These are phyloP conservation scores for Ulmus americana DNA, from an alignment of 331 rosid species.

Conservation along the genomic window DNA sequence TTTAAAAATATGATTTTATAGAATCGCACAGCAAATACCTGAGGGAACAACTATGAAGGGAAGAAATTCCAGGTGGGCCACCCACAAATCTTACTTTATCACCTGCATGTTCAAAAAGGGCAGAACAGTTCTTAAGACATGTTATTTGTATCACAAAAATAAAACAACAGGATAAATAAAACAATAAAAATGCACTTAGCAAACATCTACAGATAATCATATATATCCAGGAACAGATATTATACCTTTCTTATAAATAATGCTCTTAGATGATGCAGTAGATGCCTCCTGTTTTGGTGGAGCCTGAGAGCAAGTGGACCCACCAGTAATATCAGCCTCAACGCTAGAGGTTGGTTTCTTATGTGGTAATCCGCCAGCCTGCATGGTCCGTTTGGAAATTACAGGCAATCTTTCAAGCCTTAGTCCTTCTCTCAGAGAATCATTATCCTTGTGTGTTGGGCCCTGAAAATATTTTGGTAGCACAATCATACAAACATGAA, in stretches of 20 bases:
- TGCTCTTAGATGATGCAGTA: constrained; percentile 64
- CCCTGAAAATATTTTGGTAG: constrained; percentile 45
- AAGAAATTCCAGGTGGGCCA: constrained; percentile 33
- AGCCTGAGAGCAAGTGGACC: constrained; percentile 72
- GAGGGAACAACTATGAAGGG: constrained; percentile 39
- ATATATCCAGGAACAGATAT: constrained; percentile 12
- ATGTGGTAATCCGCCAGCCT: constrained; percentile 40
- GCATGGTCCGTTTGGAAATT: constrained; percentile 52
- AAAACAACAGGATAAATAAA: neutral
- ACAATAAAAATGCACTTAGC: neutral
- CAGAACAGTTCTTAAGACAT: neutral
- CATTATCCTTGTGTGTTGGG: constrained; percentile 48
- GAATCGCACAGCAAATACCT: constrained; percentile 38
- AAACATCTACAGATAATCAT: neutral
- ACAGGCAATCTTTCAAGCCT: constrained; percentile 51
- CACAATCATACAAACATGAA: neutral
- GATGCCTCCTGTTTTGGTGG: constrained; percentile 71
- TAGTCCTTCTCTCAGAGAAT: constrained; percentile 53
- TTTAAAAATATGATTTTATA: neutral
- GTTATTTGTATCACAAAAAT: neutral
- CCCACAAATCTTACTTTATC: constrained; percentile 85
- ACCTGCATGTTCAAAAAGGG: constrained; percentile 43
- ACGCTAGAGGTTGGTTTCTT: constrained; percentile 84
- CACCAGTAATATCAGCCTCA: constrained; percentile 79
- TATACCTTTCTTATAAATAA: constrained; percentile 59